Evolutionary conservation across 2,329 filamentous ascomycete species (phyloP).

Genomic region (Blastomyces emzantsi): DNA sequence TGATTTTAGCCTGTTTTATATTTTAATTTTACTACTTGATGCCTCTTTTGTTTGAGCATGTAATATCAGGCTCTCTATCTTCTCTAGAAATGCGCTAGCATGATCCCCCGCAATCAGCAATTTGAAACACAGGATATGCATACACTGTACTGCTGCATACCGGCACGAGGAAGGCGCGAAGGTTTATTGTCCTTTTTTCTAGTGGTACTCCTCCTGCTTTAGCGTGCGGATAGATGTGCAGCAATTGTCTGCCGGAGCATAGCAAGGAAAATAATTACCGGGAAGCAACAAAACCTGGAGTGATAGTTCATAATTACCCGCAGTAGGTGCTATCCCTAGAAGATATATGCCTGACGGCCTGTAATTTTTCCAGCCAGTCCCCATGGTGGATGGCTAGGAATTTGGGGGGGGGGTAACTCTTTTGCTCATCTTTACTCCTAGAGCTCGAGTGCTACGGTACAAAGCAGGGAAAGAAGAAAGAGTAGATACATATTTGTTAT

Average conservation of each 20-base stretch:
- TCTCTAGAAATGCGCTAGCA: not conserved
- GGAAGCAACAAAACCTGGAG: not conserved
- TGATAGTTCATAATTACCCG: not conserved
- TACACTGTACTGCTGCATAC: not conserved
- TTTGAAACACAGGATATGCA: not conserved
- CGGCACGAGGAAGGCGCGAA: not conserved
- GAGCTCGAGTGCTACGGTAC: not conserved
- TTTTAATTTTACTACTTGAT: not conserved
- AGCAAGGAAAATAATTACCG: not conserved
- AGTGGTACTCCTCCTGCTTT: not conserved
- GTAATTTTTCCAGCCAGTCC: not conserved
- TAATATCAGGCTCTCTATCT: conserved; percentile 1
- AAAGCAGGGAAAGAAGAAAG: not conserved
- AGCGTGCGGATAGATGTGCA: not conserved
- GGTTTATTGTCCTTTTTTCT: not conserved
- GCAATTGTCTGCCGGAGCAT: not conserved
- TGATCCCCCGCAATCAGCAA: not conserved
- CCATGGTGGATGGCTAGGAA: not conserved
- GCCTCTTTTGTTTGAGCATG: not conserved
- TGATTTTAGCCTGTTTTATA: conserved; percentile 19
- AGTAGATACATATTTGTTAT: not conserved
- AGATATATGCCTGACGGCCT: not conserved
- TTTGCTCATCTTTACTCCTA: not conserved
- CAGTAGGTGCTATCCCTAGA: not conserved
- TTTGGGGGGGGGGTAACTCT: not conserved